Base-by-base conservation (phyloP, 257 asterid genomes). In the Solanum tacnaense region DNA sequence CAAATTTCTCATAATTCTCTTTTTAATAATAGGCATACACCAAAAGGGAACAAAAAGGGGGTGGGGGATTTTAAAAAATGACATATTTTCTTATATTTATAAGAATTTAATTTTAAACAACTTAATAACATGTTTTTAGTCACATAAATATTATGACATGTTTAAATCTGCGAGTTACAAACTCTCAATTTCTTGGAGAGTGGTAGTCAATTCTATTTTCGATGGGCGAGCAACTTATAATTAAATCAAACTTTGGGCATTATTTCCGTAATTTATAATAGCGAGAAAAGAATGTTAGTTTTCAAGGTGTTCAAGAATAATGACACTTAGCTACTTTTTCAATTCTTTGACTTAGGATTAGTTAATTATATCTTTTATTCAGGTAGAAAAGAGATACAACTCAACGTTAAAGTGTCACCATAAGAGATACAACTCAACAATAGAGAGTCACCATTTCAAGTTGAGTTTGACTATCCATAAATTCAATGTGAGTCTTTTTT, bases 61-160 rank as follows among this genome's bases (percentile, higher is more conserved):
- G 62, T 18, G 62, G 25, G 18, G 21, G 83, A 36, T n/a, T 10
- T 25, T 2, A 0, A n/a, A 65, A 65, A 11, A 0, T 25, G 8
- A 25, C 34, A 65, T 2, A 0, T 25, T 5, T 65, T 65, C 4
- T 67, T 25, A 67, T 25, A 25, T 5, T 11, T 0, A 15, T 0
- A 27, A 68, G 5, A 31, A 71, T 18, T 18, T 34, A 72, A 15
- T 4, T 72, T 72, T 72, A 9, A 72, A 34, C 0, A 18, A 18
- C 5, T 73, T 34, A 29, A 15, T 70, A 29, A 29, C 23, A 29
- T 70, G 3, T 3, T 29, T 29, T 29, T 70, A 16, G 12, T 15
- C 13, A 31, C 0, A 32, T 34, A 73, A 73, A 73, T 18, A 9
- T 9, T 3, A 73, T 71, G 41, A 31, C 1, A 31, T 73, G 0